A percentile compares a stretch with the other conserved stretches of the same genome.
phyloP scores from a whole-genome alignment of 2,329 filamentous ascomycete species.

The Botrytis galanthina region DNA sequence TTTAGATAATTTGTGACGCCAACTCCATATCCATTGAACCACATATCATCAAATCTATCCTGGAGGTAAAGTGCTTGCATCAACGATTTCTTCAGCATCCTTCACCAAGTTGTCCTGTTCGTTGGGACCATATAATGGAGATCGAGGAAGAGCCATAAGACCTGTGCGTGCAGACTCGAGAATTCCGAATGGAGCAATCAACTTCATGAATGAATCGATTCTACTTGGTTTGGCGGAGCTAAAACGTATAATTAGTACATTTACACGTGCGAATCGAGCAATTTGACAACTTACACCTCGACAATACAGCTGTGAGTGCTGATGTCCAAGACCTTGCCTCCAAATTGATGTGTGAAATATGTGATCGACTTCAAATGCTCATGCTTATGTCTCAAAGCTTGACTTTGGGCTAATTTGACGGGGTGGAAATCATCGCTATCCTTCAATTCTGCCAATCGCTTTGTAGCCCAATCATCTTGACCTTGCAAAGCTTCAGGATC shows the following conservation, averaged over 20 bases:
- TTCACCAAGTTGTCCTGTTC: slow-evolving; percentile 66
- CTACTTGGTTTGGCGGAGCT: slow-evolving; percentile 82
- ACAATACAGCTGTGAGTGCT: slow-evolving; percentile 99
- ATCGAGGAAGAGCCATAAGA: slow-evolving; percentile 93
- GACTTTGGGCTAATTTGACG: slow-evolving; percentile 76
- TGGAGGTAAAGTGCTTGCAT: slow-evolving; percentile 88
- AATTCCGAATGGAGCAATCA: slow-evolving; percentile 91
- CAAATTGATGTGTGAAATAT: slow-evolving; percentile 95
- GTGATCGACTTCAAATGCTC: slow-evolving; percentile 96
- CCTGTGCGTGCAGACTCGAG: slow-evolving; percentile 94
- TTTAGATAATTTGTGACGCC: slow-evolving; percentile 23
- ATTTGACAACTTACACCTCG: slow-evolving; percentile 68
- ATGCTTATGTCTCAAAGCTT: slow-evolving; percentile 94
- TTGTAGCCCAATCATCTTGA: slow-evolving; percentile 44
- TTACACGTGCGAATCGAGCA: neutral
- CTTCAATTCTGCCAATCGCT: slow-evolving; percentile 27
- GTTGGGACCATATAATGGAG: slow-evolving; percentile 73
- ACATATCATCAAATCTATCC: slow-evolving; percentile 55
- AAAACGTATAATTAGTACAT: slow-evolving; percentile 24
- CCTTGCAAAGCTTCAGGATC: slow-evolving; percentile 36
- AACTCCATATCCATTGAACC: slow-evolving; percentile 29
- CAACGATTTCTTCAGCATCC: slow-evolving; percentile 92
- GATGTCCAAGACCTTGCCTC: slow-evolving; percentile 95
- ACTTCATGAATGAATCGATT: slow-evolving; percentile 97
- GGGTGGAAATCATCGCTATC: slow-evolving; percentile 74